Evolutionary conservation across 768 basidiomycete species (phyloP), one percentile per base, ranked within the genome.

Genomic region (Hydnum rufescens): DNA sequence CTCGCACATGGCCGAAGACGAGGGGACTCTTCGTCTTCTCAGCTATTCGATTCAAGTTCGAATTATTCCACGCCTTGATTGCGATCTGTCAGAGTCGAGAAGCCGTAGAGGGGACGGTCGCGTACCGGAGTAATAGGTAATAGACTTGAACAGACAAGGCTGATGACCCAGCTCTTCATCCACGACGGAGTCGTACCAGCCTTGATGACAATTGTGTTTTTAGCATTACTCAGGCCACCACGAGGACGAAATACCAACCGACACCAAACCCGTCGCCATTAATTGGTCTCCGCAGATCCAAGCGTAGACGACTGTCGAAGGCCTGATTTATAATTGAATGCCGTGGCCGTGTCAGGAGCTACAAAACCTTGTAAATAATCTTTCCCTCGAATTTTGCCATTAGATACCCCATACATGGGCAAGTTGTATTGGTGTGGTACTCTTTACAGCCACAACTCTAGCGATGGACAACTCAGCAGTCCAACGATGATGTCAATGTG

Each of bases 291-390:
- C 86, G 71, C 57, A 69, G 72, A 60, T 89, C 86, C 51, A 88
- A 64, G 19, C 93, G 76, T 30, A 97, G 71, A 4, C 92, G 75
- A 19, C 88, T 92, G 67, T 96, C 93, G 60, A 89, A 92, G 0
- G 93, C 89, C 67, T 95, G 89, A 64, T 93, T 92, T 64, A 90
- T 95, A 67, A 96, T 95, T 2, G 85, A 88, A 67, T 96, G 93
- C 55, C 81, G 80, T 49, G 93, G 93, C 47, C 85, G 74, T 42
- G 92, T 96, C 59, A 95, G 72, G 19, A 96, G 75, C 75, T 87
- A 58, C 19, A 53, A 5, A 23, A 13, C 43, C 42, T 16, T 52
- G 16, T 22, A 5, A 22, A 47, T 22, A 53, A 36, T 50, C 28
- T 19, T 5, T 16, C 22, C 5, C 46, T n/a, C n/a, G n/a, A n/a